Evolutionary conservation across 345 rosid genomes (phyloP).

Genomic region (Toxicodendron radicans): DNA sequence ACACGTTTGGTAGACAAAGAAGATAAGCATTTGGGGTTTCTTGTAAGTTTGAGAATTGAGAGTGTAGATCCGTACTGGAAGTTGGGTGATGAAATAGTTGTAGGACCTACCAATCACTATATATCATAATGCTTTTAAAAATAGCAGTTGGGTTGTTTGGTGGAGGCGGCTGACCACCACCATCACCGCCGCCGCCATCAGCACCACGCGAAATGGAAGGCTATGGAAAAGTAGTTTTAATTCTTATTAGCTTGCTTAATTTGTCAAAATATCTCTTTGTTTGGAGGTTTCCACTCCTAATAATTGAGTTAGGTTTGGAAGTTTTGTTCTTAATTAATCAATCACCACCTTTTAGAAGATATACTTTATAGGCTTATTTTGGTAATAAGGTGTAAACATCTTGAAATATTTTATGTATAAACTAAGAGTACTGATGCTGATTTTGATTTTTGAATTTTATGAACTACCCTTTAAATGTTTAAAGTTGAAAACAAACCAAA

Average conservation of each 20-base stretch:
- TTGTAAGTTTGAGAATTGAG: conserved; percentile 1
- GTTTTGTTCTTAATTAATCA: neutral
- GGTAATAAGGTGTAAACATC: too few species aligned
- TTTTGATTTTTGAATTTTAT: too few species aligned
- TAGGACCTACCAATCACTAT: conserved; percentile 32
- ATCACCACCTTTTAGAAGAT: too few species aligned
- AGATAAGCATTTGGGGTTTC: conserved; percentile 19
- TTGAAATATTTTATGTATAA: too few species aligned
- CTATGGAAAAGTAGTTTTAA: neutral
- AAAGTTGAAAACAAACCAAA: too few species aligned
- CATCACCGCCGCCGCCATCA: conserved; percentile 12
- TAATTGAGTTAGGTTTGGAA: conserved; percentile 2
- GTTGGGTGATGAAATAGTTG: conserved; percentile 25
- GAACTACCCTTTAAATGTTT: too few species aligned
- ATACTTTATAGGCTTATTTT: too few species aligned
- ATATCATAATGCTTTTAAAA: conserved; percentile 5
- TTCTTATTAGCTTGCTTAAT: too few species aligned
- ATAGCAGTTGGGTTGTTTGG: conserved; percentile 21
- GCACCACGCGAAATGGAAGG: conserved; percentile 14
- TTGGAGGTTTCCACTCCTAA: conserved; percentile 5
- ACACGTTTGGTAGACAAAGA: conserved; percentile 18
- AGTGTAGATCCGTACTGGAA: neutral
- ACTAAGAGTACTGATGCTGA: too few species aligned
- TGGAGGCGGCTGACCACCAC: conserved; percentile 18
- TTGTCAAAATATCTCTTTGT: neutral